Evolutionary conservation across 2,329 filamentous ascomycete genomes (phyloP).

Genomic region (Cercospora sp.): DNA sequence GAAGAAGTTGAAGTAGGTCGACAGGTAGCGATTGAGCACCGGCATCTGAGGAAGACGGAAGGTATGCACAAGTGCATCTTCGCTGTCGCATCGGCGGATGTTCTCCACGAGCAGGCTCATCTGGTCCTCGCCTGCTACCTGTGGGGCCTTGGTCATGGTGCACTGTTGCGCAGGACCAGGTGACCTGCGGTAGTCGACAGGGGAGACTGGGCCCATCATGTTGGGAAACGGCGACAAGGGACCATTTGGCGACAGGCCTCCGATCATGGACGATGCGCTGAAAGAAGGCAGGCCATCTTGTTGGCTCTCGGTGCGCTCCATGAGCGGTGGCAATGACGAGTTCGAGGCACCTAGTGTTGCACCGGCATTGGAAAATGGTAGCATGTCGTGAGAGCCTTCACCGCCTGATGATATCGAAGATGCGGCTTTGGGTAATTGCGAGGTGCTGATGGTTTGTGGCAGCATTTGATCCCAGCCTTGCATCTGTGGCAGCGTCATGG

Average conservation of each 20-base stretch:
- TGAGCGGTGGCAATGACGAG: slow-evolving; percentile 64
- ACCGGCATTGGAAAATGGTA: slow-evolving; percentile 48
- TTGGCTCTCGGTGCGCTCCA: slow-evolving; percentile 55
- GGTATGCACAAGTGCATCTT: slow-evolving; percentile 79
- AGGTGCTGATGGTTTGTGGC: slow-evolving; percentile 59
- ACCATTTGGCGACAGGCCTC: slow-evolving; percentile 68
- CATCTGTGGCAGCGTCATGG: slow-evolving; percentile 80
- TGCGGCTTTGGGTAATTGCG: slow-evolving; percentile 68
- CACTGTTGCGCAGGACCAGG: slow-evolving; percentile 67
- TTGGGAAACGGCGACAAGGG: slow-evolving; percentile 72
- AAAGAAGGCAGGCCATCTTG: slow-evolving; percentile 50
- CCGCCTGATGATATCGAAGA: slow-evolving; percentile 60
- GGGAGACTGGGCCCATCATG: slow-evolving; percentile 67
- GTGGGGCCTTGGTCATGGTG: slow-evolving; percentile 70
- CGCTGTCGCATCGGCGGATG: slow-evolving; percentile 76
- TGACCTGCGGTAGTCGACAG: slow-evolving; percentile 68
- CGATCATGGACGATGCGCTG: slow-evolving; percentile 69
- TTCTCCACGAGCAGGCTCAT: slow-evolving; percentile 82
- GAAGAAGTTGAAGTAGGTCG: slow-evolving; percentile 95
- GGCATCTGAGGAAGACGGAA: slow-evolving; percentile 82
- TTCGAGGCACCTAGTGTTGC: slow-evolving; percentile 27
- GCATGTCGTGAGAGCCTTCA: slow-evolving; percentile 49
- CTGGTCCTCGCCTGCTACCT: slow-evolving; percentile 81
- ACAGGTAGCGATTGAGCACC: slow-evolving; percentile 86
- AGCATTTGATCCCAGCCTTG: slow-evolving; percentile 85